Conservation (phyloP, 1,284 basidiomycete species). For the Baeospora myosura region DNA sequence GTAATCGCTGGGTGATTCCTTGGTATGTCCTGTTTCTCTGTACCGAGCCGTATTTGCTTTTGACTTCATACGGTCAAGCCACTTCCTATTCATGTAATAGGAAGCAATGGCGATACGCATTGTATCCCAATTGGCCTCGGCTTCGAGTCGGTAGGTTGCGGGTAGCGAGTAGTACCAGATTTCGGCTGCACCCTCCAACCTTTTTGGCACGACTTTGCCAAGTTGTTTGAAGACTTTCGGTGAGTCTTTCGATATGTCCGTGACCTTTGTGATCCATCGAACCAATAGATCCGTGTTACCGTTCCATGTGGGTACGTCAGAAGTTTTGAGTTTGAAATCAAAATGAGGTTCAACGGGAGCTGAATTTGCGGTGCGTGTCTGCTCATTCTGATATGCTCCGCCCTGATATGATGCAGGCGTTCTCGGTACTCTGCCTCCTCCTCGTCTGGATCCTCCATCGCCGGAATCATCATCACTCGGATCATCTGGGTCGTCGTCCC, state of each 20-base stretch:
- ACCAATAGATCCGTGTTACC: background rate
- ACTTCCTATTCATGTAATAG: slow-evolving; percentile 1
- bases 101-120: slow-evolving; percentile 1
- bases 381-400: no score
- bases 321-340: slow-evolving; percentile 1
- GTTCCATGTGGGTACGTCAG: no score
- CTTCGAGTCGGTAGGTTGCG: background rate
- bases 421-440: no score
- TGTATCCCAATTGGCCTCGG: background rate
- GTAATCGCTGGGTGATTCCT: slow-evolving; percentile 13
- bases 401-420: no score
- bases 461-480: no score
- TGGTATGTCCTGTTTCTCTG: slow-evolving; percentile 5
- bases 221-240: background rate
- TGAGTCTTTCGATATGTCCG: background rate
- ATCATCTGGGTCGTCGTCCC: no score
- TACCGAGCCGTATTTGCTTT: background rate
- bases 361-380: no score
- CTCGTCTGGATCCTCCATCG: no score
- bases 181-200: background rate
- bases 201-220: background rate
- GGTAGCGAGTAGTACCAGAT: background rate
- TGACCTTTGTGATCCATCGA: background rate
- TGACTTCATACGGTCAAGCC: background rate
- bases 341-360: slow-evolving; percentile 1